Conservation (phyloP, 1,284 basidiomycete species). For the Cutaneotrichosporon cutaneum region DNA sequence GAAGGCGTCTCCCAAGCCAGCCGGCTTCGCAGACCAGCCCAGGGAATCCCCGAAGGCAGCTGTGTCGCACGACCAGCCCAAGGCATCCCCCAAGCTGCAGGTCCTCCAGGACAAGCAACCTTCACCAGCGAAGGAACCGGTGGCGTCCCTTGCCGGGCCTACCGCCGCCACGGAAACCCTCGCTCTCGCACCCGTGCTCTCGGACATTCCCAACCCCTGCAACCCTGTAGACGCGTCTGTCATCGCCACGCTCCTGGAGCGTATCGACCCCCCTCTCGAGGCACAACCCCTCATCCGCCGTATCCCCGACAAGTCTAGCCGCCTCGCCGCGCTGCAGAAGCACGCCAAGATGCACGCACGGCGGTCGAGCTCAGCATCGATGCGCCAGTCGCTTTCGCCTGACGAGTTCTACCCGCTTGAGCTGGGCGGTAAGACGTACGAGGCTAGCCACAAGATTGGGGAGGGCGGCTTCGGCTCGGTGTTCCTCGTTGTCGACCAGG, state of each 20-base stretch:
- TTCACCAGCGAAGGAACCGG: neutral
- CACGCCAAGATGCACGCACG: constrained; percentile 44
- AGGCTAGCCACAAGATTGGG: constrained; percentile 81
- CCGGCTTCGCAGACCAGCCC: neutral
- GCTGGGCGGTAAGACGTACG: constrained; percentile 65
- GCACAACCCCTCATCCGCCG: constrained; percentile 64
- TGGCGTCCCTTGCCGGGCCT: neutral
- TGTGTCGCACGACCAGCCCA: neutral
- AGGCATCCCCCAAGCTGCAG: neutral
- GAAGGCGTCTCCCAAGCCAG: neutral
- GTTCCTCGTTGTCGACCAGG: constrained; percentile 67
- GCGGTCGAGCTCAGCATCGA: constrained; percentile 38
- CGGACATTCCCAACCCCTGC: constrained; percentile 69
- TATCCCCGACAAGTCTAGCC: constrained; percentile 58
- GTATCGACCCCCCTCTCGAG: constrained; percentile 60
- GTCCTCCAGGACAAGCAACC: neutral
- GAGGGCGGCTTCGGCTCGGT: constrained; percentile 97
- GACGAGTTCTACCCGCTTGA: constrained; percentile 38
- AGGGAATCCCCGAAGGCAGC: neutral
- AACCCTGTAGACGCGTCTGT: constrained; percentile 76
- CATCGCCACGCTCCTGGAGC: constrained; percentile 63
- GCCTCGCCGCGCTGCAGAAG: constrained; percentile 63
- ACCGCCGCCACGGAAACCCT: neutral
- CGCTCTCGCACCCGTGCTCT: constrained; percentile 1
- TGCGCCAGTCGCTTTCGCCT: constrained; percentile 33